Conservation (phyloP, 2,329 filamentous ascomycete species). For the Colletotrichum siamense region DNA sequence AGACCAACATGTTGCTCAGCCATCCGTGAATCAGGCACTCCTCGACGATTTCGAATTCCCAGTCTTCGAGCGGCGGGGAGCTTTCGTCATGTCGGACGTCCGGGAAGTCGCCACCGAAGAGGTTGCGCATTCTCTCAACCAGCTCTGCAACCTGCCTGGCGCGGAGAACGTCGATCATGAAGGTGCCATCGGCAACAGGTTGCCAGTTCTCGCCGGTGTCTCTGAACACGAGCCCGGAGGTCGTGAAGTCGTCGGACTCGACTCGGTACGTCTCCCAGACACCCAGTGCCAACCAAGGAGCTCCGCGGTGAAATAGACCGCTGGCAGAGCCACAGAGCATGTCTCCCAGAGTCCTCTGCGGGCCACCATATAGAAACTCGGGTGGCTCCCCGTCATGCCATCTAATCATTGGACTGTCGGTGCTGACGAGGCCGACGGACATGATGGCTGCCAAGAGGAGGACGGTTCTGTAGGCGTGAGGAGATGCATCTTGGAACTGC, state of each 20-base stretch:
- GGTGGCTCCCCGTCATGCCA: background rate
- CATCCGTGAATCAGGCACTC: background rate
- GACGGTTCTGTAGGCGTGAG: background rate
- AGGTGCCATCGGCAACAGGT: background rate
- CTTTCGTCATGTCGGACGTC: background rate
- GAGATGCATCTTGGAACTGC: background rate
- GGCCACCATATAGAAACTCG: background rate
- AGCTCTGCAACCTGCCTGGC: background rate
- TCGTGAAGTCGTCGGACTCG: background rate
- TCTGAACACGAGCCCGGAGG: background rate
- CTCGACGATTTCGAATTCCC: background rate
- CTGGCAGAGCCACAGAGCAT: background rate
- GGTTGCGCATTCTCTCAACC: background rate
- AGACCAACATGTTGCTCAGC: background rate
- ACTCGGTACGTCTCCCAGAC: background rate
- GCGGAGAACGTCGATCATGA: background rate
- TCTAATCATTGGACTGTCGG: background rate
- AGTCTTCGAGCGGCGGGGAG: background rate
- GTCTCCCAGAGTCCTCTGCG: background rate
- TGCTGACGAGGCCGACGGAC: background rate
- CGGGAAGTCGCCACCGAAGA: background rate
- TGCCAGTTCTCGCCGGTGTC: background rate
- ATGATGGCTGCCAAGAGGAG: background rate
- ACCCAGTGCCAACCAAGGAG: background rate
- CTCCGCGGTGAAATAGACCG: background rate